A percentile compares a stretch with the other conserved stretches of the same genome.
Evolutionary conservation across 768 basidiomycete species (phyloP).

Genomic region (Boletus sp.): DNA sequence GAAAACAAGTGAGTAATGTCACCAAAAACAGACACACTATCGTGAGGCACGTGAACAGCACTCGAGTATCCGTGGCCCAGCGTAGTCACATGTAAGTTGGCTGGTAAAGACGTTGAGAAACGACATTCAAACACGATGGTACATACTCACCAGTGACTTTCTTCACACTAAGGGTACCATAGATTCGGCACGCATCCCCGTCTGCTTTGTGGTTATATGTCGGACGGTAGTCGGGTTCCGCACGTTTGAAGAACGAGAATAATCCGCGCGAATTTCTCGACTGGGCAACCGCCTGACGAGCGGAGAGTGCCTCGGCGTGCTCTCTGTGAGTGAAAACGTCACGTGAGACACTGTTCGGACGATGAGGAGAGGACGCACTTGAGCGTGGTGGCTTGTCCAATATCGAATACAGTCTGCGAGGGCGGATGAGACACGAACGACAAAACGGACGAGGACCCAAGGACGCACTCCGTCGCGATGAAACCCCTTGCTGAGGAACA

Average conservation of each 20-base stretch:
- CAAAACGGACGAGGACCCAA: not conserved
- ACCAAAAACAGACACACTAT: constrained; percentile 46
- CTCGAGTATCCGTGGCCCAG: constrained; percentile 93
- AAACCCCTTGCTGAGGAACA: constrained; percentile 78
- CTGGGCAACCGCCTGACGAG: constrained; percentile 64
- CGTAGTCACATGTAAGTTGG: constrained; percentile 92
- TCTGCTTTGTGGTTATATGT: constrained; percentile 68
- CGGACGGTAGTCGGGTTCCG: constrained; percentile 53
- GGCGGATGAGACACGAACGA: not conserved
- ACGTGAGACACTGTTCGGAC: not conserved
- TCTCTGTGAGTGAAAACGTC: constrained; percentile 37
- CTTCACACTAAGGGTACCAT: constrained; percentile 78
- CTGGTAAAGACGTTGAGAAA: constrained; percentile 32
- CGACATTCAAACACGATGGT: not conserved
- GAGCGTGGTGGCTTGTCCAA: constrained; percentile 73
- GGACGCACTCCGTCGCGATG: constrained; percentile 76
- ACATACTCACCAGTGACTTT: constrained; percentile 72
- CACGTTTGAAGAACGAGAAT: constrained; percentile 52
- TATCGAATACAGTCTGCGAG: constrained; percentile 68
- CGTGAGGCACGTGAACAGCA: constrained; percentile 83
- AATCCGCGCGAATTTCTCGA: constrained; percentile 74
- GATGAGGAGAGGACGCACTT: constrained; percentile 39
- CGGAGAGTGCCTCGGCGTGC: constrained; percentile 65
- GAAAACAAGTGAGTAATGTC: not conserved
- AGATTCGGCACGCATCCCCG: constrained; percentile 80